Conservation (phyloP, 176 grass and related monocot genomes). For the Saccharum officinarum region DNA sequence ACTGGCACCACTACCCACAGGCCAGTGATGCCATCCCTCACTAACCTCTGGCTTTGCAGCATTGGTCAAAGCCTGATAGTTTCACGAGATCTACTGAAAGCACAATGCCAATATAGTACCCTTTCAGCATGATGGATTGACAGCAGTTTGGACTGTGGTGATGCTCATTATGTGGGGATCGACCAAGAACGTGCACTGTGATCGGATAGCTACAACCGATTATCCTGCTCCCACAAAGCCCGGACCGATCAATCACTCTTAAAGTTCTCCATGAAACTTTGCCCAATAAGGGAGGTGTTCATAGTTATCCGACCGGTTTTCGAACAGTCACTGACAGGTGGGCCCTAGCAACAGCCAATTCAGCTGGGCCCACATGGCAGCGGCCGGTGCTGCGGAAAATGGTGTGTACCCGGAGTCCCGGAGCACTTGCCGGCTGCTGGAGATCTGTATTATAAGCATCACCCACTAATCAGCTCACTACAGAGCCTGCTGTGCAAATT, state of each 20-base stretch:
- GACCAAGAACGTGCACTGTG: conserved; percentile 13
- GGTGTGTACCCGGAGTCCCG: background rate
- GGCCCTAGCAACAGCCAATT: background rate
- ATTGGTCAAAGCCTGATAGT: conserved; percentile 31
- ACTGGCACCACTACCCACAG: background rate
- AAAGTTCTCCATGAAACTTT: background rate
- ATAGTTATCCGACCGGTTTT: background rate
- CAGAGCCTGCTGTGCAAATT: background rate
- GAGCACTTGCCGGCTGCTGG: background rate
- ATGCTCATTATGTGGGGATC: background rate
- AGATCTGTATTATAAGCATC: conserved; percentile 6
- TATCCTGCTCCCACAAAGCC: background rate
- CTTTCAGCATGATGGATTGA: background rate
- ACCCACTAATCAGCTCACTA: conserved; percentile 27
- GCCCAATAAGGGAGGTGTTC: background rate
- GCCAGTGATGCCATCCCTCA: background rate
- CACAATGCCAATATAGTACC: background rate
- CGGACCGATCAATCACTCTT: background rate
- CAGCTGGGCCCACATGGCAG: background rate
- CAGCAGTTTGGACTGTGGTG: conserved; percentile 1
- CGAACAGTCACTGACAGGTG: background rate
- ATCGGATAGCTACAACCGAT: conserved; percentile 15
- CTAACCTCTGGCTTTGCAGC: background rate
- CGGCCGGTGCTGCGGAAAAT: background rate
- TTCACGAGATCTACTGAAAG: conserved; percentile 20